Evolutionary conservation across 2,329 filamentous ascomycete genomes (phyloP).

Genomic region (Pyricularia pennisetigena): DNA sequence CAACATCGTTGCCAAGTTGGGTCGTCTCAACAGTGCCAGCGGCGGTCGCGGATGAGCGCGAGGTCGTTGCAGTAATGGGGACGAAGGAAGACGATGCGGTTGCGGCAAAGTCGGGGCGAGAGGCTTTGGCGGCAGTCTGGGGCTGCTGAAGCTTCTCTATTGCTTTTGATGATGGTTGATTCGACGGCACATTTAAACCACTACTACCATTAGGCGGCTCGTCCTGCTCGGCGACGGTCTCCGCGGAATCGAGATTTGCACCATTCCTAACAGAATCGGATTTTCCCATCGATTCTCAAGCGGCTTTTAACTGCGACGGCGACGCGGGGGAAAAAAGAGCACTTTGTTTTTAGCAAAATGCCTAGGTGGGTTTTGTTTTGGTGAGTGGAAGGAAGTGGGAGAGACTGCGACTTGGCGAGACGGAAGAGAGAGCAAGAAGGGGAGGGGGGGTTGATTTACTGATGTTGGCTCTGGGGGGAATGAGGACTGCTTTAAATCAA

Average conservation of each 20-base stretch:
- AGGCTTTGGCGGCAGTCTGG: not conserved
- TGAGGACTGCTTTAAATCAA: not conserved
- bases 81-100: slow-evolving; percentile 1
- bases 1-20: slow-evolving; percentile 9
- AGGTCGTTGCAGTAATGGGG: slow-evolving; percentile 6
- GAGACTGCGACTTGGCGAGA: not conserved
- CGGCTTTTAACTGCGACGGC: not conserved
- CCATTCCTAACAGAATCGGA: slow-evolving; percentile 4
- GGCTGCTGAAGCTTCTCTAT: slow-evolving; percentile 3
- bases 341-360: not conserved
- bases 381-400: not conserved
- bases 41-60: slow-evolving; percentile 13
- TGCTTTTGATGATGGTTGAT: not conserved
- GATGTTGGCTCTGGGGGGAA: not conserved
- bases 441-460: too few species aligned
- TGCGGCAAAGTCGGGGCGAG: not conserved
- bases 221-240: slow-evolving; percentile 6
- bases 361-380: not conserved
- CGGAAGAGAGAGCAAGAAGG: not conserved
- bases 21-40: slow-evolving; percentile 10
- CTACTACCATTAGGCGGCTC: slow-evolving; percentile 5
- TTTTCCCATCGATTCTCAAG: slow-evolving; percentile 7
- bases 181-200: slow-evolving; percentile 1
- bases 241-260: slow-evolving; percentile 6
- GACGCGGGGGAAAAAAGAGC: not conserved